These are phyloP conservation scores for Cicer cuneatum DNA, from an alignment of 306 rosid species.

Conservation along the genomic window DNA sequence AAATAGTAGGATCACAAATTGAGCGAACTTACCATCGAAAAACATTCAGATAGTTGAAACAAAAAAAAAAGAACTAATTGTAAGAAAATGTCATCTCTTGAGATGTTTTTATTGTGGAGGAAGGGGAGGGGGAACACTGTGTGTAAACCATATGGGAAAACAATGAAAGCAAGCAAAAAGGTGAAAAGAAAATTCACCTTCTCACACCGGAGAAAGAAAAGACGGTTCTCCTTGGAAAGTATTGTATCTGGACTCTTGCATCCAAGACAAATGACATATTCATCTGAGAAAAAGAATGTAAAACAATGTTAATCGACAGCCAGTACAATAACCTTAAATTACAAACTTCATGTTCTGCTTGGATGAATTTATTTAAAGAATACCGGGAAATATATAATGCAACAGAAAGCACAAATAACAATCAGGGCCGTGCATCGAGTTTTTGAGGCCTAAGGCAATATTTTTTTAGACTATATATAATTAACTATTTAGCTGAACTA, in stretches of 20 bases:
- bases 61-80: no score
- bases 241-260: constrained; percentile 98
- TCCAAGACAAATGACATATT: constrained; percentile 87
- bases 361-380: background rate
- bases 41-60: no score
- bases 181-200: constrained; percentile 61
- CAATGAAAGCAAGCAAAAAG: background rate
- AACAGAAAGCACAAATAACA: constrained; percentile 11
- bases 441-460: no score
- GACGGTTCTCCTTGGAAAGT: constrained; percentile 93
- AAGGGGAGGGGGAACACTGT: no score
- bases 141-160: background rate
- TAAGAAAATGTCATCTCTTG: no score
- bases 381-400: background rate
- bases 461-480: no score
- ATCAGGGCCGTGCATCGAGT: background rate
- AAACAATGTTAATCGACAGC: background rate
- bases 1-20: no score
- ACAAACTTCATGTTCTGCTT: background rate
- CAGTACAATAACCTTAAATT: constrained; percentile 1
- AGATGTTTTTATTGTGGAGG: background rate
- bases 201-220: constrained; percentile 96
- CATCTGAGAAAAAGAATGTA: constrained; percentile 59
- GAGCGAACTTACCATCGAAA: no score
- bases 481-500: no score